phyloP scores from a whole-genome alignment of 169 alveolate genomes.

The Plasmodium gallinaceum region DNA sequence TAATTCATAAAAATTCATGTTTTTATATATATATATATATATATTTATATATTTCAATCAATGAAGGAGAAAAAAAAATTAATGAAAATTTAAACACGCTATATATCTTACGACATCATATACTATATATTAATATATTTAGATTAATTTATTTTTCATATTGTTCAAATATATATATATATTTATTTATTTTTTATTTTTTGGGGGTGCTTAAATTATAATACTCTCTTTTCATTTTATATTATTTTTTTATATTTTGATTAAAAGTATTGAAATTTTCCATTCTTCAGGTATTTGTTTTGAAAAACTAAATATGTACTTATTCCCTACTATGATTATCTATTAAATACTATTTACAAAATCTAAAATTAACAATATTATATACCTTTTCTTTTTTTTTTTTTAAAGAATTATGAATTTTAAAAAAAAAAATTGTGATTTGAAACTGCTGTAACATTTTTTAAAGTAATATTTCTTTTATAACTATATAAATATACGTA shows the following conservation, averaged over 20 bases:
- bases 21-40: not conserved
- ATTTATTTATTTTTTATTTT: too few relatives aligned
- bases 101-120: not conserved
- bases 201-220: too few relatives aligned
- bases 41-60: constrained; percentile 7
- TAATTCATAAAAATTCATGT: not conserved
- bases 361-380: not conserved
- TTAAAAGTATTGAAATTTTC: too few relatives aligned
- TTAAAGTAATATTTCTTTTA: constrained; percentile 16
- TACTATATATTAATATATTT: not conserved
- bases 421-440: constrained; percentile 23
- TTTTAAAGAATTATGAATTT: constrained; percentile 27
- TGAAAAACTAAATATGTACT: not conserved
- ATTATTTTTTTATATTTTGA: too few relatives aligned
- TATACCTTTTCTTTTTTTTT: not conserved
- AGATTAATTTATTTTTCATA: too few relatives aligned
- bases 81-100: constrained; percentile 4
- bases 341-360: not conserved
- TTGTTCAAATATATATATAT: too few relatives aligned
- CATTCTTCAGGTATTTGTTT: not conserved
- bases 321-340: not conserved
- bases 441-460: constrained; percentile 9
- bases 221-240: too few relatives aligned
- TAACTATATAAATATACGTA: not conserved
- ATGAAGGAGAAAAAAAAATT: not conserved